Percentiles rank a stretch among this genome's conserved stretches.
These are phyloP conservation scores for Fusarium stilboides DNA, from an alignment of 2,329 filamentous ascomycete species.

Conservation along the genomic window DNA sequence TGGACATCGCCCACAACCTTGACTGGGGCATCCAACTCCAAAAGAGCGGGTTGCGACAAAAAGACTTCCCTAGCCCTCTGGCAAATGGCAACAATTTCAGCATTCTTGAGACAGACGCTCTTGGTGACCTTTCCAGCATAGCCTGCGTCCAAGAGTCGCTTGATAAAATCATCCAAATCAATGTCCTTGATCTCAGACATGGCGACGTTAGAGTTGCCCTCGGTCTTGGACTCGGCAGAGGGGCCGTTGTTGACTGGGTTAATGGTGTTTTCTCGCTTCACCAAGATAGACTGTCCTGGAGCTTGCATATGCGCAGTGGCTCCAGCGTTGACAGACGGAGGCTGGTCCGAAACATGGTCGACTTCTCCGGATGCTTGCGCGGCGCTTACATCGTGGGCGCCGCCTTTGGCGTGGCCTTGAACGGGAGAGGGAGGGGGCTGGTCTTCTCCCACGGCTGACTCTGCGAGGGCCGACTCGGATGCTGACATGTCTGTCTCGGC, in stretches of 20 bases:
- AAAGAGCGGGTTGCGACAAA: conserved; percentile 88
- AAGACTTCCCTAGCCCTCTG: conserved; percentile 90
- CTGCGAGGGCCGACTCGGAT: conserved; percentile 58
- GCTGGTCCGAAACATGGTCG: conserved; percentile 92
- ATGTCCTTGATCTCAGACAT: conserved; percentile 94
- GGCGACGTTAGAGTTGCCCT: conserved; percentile 73
- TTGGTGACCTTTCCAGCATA: conserved; percentile 98
- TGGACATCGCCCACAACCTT: conserved; percentile 99
- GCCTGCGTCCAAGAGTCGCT: conserved; percentile 90
- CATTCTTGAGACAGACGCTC: conserved; percentile 96
- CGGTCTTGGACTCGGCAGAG: conserved; percentile 62
- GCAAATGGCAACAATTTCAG: conserved; percentile 95
- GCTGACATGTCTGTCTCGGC: conserved; percentile 60
- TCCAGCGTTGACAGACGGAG: conserved; percentile 77
- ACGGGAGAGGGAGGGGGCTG: conserved; percentile 88
- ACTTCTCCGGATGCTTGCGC: conserved; percentile 92
- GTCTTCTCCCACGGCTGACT: conserved; percentile 59
- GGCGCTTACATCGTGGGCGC: conserved; percentile 82
- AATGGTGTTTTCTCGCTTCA: conserved; percentile 81
- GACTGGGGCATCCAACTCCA: conserved; percentile 94
- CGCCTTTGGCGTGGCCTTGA: conserved; percentile 79
- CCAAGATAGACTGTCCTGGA: conserved; percentile 90
- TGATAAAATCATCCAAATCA: conserved; percentile 97
- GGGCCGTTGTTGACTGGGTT: conserved; percentile 71
- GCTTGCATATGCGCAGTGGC: conserved; percentile 73